Evolutionary conservation across 2,329 filamentous ascomycete species (phyloP).

Genomic region (Claviceps sp.): DNA sequence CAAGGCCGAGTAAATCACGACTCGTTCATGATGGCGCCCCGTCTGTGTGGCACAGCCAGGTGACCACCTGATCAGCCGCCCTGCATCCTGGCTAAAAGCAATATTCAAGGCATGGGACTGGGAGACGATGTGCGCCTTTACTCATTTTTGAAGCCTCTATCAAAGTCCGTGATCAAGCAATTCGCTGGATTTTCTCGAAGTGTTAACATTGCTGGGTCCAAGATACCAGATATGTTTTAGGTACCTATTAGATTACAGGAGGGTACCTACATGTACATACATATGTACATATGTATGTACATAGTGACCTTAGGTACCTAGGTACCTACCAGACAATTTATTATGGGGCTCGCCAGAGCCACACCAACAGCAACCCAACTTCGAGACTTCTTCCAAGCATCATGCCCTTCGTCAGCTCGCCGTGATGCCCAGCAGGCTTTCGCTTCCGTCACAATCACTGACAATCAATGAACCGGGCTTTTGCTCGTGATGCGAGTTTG

Average conservation of each 20-base stretch:
- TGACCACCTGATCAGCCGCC: not conserved
- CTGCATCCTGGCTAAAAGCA: not conserved
- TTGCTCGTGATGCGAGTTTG: not conserved
- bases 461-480: not conserved
- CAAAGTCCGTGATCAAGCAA: not conserved
- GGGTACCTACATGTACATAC: no score
- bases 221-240: no score
- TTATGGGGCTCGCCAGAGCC: conserved; percentile 1
- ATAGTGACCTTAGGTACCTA: no score
- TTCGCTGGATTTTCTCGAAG: no score
- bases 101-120: not conserved
- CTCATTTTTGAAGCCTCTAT: not conserved
- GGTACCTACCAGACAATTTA: not conserved
- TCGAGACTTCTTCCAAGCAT: not conserved
- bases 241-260: no score
- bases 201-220: no score
- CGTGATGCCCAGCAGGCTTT: not conserved
- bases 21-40: not conserved
- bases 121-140: not conserved
- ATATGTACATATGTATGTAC: no score
- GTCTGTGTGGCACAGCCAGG: not conserved
- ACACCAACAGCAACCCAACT: not conserved
- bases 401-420: not conserved
- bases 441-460: not conserved
- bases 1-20: no score